Percentiles rank a stretch among this genome's conserved stretches.
phyloP scores from a whole-genome alignment of 2,329 filamentous ascomycete species.

The Calcarisporium arbuscula region DNA sequence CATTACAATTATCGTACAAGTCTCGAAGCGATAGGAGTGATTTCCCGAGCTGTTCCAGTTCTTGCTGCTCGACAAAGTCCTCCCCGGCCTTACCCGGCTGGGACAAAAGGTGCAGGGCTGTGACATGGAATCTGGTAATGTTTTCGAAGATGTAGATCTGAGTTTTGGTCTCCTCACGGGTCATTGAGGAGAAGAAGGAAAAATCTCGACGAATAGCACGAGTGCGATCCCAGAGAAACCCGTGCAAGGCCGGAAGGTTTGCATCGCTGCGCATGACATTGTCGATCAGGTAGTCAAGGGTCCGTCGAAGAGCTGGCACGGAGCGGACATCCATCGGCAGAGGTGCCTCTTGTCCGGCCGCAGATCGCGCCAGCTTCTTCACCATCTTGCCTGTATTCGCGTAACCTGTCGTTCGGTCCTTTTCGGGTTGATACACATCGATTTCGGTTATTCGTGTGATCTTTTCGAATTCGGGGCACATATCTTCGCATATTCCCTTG shows the following conservation, averaged over 20 bases:
- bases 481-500: constrained; percentile 61
- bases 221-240: constrained; percentile 63
- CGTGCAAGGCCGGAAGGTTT: constrained; percentile 49
- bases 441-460: constrained; percentile 56
- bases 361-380: constrained; percentile 61
- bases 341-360: constrained; percentile 61
- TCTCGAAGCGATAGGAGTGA: constrained; percentile 59
- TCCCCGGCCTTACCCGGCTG: constrained; percentile 48
- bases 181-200: constrained; percentile 58
- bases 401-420: constrained; percentile 36
- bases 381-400: constrained; percentile 52
- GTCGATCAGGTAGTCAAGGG: constrained; percentile 58
- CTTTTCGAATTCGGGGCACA: constrained; percentile 64
- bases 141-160: constrained; percentile 60
- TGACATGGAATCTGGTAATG: constrained; percentile 61
- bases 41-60: constrained; percentile 61
- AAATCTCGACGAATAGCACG: constrained; percentile 63
- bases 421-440: constrained; percentile 52
- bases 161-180: constrained; percentile 47
- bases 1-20: constrained; percentile 58
- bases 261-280: constrained; percentile 49
- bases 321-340: constrained; percentile 63
- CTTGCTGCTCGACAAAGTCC: constrained; percentile 60
- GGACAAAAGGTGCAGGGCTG: constrained; percentile 57
- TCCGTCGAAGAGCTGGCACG: constrained; percentile 48